Base-by-base conservation (phyloP, 768 basidiomycete genomes). In the Mycena filopes region DNA sequence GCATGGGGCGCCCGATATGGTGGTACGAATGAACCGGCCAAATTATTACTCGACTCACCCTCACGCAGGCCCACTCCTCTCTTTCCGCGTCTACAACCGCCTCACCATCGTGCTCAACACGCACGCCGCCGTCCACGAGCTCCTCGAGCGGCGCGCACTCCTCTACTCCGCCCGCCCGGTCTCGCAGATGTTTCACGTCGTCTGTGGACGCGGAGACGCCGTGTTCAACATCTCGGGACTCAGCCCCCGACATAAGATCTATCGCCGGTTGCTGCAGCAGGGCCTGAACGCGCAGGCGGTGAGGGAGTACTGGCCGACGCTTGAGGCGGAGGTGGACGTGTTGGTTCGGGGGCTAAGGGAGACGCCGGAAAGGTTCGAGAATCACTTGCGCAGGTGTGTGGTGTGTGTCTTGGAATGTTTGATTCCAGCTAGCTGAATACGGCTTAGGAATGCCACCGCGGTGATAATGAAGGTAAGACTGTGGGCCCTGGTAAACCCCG, bases 101-200 rank as follows among this genome's bases (percentile, higher is more conserved):
- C 76, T 75, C 23, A 76, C 84, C 26, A 70, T 89, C 50, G 78
- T 88, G 43, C 76, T 89, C 11, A 88, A 87, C 72, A 80, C 79
- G 49, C 75, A 77, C 48, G 68, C 71, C 26, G 74, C 83, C 10
- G 80, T 86, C 5, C 73, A 77, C 53, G 81, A 86, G 29, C 78
- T 89, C 6, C 79, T 89, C 10, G 83, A 84, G 55, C 78, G 79
- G 60, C 82, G 87, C 23, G 81, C 85, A 29, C 74, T 73, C 46
- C 82, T 84, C 36, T 89, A 89, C 66, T 88, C 87, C 7, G 86
- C 87, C 64, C 81, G 87, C 10, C 87, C 86, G 3, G 75, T 75
- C 10, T 76, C 75, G 8, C 79, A 78, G 75, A 83, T 85, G 81
- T 81, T 76, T 63, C 74, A 79, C 55, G 78, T 78, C 8, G 74